Evolutionary conservation across 495 filamentous ascomycete genomes (phyloP), one percentile per base, ranked within the genome.

Genomic region (Penicillium riverlandense): DNA sequence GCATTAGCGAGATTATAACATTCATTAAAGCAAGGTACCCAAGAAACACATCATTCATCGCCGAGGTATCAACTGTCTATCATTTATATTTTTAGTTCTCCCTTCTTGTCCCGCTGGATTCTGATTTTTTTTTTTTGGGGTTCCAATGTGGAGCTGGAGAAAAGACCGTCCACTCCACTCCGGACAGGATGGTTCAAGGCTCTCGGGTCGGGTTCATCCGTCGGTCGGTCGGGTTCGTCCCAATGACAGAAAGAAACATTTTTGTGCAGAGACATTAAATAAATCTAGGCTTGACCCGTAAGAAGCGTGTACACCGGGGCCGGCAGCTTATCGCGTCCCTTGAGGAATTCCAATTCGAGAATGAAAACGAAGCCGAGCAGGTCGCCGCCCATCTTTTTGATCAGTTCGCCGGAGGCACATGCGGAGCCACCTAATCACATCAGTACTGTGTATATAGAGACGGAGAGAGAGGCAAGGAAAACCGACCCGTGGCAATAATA

Each of bases 401-500:
- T 87, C 45, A 99, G 79, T 41, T 83, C 69, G 29, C 88, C 92
- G 3, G 88, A 90, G 40, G 92, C 92, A 43, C 79, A 81, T 35
- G 92, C 92, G 51, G 88, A 95, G 52, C 92, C 92, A 67, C 90
- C 90, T 96, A 39, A 40, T 32, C 13, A 27, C 40, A 38, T 39
- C 27, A 42, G 11, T 30, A 12, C 10, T 14, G n/a, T 40, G 30
- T 40, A n/a, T n/a, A 8, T 10, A 29, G 32, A 41, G 22, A 31
- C 34, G 30, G 15, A 4, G 33, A 33, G 33, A 34, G 15, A 41
- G n/a, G 37, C 10, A 49, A 32, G 27, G 16, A 22, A 31, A 28
- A 65, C 82, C 62, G 75, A 95, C 92, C 92, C 49, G 92, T 99
- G 30, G 92, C 92, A 67, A 99, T 97, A 55, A 99, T 91, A 62